These are phyloP conservation scores for Penicillium coffeae DNA, from an alignment of 495 filamentous ascomycete species.

Conservation along the genomic window DNA sequence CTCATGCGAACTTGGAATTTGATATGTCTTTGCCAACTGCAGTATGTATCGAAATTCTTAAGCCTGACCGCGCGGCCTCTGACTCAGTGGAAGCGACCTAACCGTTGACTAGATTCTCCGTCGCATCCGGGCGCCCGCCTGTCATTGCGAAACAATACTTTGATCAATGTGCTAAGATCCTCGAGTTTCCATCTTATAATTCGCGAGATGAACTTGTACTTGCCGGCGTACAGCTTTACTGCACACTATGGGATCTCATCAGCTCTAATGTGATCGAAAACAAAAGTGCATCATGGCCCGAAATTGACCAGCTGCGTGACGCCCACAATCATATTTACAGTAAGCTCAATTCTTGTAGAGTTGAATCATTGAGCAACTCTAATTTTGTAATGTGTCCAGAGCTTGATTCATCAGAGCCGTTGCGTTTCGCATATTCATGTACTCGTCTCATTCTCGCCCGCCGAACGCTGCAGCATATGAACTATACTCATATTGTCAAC, in stretches of 20 bases:
- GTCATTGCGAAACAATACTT: conserved; percentile 14
- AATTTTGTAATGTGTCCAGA: not conserved
- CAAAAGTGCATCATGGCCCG: conserved; percentile 7
- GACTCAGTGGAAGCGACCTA: not conserved
- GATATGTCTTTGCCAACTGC: conserved; percentile 17
- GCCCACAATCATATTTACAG: conserved; percentile 14
- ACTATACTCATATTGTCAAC: not conserved
- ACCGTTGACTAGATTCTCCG: conserved; percentile 8
- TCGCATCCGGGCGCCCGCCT: conserved; percentile 15
- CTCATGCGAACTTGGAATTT: conserved; percentile 16
- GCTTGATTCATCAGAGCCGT: conserved; percentile 18
- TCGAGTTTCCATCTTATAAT: conserved; percentile 13
- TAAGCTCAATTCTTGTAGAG: not conserved
- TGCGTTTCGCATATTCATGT: conserved; percentile 18
- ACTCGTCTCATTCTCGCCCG: conserved; percentile 16
- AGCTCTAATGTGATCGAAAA: conserved; percentile 10
- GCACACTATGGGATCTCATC: conserved; percentile 9
- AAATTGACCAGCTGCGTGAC: conserved; percentile 11
- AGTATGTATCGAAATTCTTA: conserved; percentile 2
- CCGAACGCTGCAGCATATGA: conserved; percentile 10
- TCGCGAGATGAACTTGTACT: conserved; percentile 14
- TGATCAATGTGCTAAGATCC: conserved; percentile 13
- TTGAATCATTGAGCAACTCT: not conserved
- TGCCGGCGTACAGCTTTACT: conserved; percentile 11
- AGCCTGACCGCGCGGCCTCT: not conserved